Conservation (phyloP, 345 rosid genomes). For the Arabidopsis suecica region DNA sequence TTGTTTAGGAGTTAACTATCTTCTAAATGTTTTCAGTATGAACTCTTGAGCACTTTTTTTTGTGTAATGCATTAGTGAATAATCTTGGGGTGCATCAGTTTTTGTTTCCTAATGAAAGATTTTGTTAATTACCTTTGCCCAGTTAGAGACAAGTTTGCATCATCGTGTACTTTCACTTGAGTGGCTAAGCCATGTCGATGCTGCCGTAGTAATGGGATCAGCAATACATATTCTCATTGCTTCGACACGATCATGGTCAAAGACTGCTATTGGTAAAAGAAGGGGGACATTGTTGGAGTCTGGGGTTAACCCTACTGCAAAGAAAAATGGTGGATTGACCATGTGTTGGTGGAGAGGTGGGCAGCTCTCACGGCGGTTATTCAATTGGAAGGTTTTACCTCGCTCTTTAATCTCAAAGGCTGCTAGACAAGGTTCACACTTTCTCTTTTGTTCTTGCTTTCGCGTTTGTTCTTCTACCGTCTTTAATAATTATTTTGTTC, state of each 20-base stretch:
- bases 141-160: constrained; percentile 85
- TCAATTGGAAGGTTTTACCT: constrained; percentile 89
- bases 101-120: constrained; percentile 21
- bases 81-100: constrained; percentile 18
- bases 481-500: constrained; percentile 17
- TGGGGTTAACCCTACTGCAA: constrained; percentile 59
- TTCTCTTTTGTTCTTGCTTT: constrained; percentile 42
- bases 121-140: constrained; percentile 44
- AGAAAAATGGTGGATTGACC: constrained; percentile 64
- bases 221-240: constrained; percentile 68
- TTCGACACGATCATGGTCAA: constrained; percentile 63
- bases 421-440: constrained; percentile 83
- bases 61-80: constrained; percentile 25
- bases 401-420: constrained; percentile 69
- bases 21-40: constrained; percentile 8
- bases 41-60: constrained; percentile 22
- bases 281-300: constrained; percentile 54
- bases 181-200: constrained; percentile 83
- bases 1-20: constrained; percentile 7
- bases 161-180: constrained; percentile 75
- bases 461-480: constrained; percentile 11
- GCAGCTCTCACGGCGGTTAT: constrained; percentile 69
- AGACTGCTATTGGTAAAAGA: constrained; percentile 71
- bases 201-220: constrained; percentile 68
- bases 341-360: constrained; percentile 99